Evolutionary conservation across 495 filamentous ascomycete species (phyloP), one percentile per base, ranked within the genome.

Genomic region (Oleoguttula mirabilis): DNA sequence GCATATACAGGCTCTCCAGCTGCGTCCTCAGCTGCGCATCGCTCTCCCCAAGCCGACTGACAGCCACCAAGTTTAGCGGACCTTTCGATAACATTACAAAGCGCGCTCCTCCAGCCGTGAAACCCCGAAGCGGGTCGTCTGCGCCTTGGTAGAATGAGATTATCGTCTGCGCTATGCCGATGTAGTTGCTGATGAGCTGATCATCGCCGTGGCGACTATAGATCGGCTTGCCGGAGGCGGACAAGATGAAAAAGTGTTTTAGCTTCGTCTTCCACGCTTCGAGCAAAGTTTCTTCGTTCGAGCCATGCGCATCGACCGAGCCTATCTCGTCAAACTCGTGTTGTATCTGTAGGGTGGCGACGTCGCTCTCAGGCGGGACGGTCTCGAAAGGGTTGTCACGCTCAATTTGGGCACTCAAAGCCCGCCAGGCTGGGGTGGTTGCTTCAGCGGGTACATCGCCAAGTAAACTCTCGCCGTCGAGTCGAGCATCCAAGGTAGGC

Each of bases 211-310:
- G 86, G 42, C 92, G 72, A 44, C 84, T 94, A 61, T 86, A 99
- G 27, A 99, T 88, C 3, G 92, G 92, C 57, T 99, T 99, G n/a
- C 92, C 92, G 22, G 92, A 90, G 10, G 84, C 85, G 2, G 92
- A 95, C 0, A 99, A 67, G 53, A 99, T 93, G 51, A 99, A 68
- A 56, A 90, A 99, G 60, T 99, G 90, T 58, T 99, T 99, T 47
- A 84, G 68, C 58, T 94, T 92, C 16, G 80, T 71, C 57, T 84
- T 85, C 84, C 83, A 94, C 44, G 75, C 67, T 19, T 68, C 60
- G 32, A 92, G 64, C 24, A 87, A 66, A 8, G 52, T 28, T 48
- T 62, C 62, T 59, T 85, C 81, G 54, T 83, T 81, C 7, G 67
- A 62, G 14, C 70, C 72, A 41, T 77, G 66, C 31, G 65, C 66